Conservation (phyloP, 495 filamentous ascomycete species). For the Penicillium dipodomyicola region DNA sequence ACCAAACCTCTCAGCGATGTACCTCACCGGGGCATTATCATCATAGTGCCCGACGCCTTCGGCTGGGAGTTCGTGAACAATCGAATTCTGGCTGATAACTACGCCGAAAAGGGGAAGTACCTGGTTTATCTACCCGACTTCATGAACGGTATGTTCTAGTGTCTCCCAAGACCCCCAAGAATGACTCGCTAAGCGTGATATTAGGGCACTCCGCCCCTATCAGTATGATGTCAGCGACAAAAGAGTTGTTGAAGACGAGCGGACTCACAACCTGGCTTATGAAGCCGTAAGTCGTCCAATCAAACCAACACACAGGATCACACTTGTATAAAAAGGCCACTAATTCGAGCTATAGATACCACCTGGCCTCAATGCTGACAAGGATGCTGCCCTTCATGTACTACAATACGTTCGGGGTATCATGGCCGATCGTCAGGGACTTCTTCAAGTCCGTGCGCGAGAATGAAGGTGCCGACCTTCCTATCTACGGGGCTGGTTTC, state of each 20-base stretch:
- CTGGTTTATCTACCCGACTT: constrained; percentile 59
- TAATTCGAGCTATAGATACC: background rate
- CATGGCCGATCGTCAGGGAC: constrained; percentile 41
- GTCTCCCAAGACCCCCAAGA: background rate
- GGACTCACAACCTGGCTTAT: background rate
- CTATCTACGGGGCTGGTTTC: constrained; percentile 53
- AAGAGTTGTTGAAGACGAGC: background rate
- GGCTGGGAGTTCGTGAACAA: constrained; percentile 57
- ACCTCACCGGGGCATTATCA: constrained; percentile 43
- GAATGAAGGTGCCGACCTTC: constrained; percentile 24
- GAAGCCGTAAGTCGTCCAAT: constrained; percentile 2
- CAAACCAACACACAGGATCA: background rate
- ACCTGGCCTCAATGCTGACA: background rate
- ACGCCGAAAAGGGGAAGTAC: constrained; percentile 47
- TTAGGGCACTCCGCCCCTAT: background rate
- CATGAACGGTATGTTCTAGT: constrained; percentile 49
- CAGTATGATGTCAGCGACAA: background rate
- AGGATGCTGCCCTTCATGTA: constrained; percentile 33
- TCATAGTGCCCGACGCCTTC: constrained; percentile 57
- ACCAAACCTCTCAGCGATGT: background rate
- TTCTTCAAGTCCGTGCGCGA: constrained; percentile 50
- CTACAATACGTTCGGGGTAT: constrained; percentile 30
- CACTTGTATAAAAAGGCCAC: background rate
- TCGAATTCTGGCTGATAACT: constrained; percentile 51
- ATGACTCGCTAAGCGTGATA: background rate